Evolutionary conservation across 1,284 basidiomycete species (phyloP).

Genomic region (Hemileia vastatrix): DNA sequence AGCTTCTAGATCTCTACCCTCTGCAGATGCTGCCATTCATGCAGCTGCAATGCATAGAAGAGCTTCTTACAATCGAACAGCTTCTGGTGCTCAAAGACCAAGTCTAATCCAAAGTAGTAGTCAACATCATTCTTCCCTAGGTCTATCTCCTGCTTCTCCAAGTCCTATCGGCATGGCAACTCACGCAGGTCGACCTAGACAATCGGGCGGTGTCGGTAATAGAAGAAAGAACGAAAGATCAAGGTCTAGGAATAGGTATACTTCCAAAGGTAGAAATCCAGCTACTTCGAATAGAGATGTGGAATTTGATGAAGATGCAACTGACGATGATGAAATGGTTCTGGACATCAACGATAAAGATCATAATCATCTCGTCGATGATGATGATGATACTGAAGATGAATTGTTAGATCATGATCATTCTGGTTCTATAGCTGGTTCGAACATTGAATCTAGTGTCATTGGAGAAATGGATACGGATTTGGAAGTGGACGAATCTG

Average conservation of each 20-base stretch:
- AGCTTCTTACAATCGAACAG: slow-evolving; percentile 5
- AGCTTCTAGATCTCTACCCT: slow-evolving; percentile 15
- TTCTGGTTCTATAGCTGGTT: not conserved
- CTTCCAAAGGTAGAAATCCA: not conserved
- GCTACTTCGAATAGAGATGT: not conserved
- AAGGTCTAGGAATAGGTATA: not conserved
- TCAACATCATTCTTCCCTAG: not conserved
- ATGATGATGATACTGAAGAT: not conserved
- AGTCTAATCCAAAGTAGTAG: not conserved
- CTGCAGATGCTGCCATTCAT: slow-evolving; percentile 27
- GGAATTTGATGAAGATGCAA: not conserved
- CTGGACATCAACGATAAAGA: not conserved
- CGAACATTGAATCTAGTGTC: not conserved
- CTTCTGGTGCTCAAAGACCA: not conserved
- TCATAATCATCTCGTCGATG: too few species aligned
- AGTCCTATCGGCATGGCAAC: not conserved
- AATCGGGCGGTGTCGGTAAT: not conserved
- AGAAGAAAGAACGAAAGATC: not conserved
- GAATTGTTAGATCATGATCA: not conserved
- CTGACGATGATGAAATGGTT: not conserved
- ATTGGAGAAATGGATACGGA: not conserved
- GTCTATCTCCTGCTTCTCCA: not conserved
- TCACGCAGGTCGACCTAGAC: not conserved
- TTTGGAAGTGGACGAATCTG: not conserved
- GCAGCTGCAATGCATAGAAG: slow-evolving; percentile 32